Conservation (phyloP, 768 basidiomycete genomes). For the Goffeauzyma gilvescens region DNA sequence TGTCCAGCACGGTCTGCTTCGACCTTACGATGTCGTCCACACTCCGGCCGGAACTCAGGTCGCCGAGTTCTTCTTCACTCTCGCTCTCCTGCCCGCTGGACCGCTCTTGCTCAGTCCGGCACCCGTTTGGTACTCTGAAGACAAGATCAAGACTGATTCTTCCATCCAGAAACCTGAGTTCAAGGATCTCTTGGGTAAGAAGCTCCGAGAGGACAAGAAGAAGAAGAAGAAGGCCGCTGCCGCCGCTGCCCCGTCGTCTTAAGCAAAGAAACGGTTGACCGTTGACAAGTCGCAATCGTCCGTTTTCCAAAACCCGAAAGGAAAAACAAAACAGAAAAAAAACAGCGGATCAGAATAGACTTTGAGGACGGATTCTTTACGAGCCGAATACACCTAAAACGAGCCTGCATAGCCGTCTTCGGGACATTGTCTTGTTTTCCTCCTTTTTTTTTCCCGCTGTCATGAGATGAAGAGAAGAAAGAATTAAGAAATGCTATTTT, state of each 20-base stretch:
- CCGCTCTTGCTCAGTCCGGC: conserved; percentile 71
- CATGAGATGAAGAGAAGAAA: no score
- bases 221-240: conserved; percentile 67
- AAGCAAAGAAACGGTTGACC: no score
- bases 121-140: conserved; percentile 81
- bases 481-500: no score
- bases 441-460: no score
- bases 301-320: no score
- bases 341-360: no score
- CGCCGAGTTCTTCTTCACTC: conserved; percentile 89
- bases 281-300: no score
- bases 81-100: conserved; percentile 76
- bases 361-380: no score
- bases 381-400: no score
- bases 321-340: no score
- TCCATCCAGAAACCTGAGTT: conserved; percentile 72
- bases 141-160: conserved; percentile 74
- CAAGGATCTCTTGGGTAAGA: conserved; percentile 56
- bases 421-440: no score
- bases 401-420: no score
- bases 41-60: conserved; percentile 68
- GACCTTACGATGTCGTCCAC: conserved; percentile 87
- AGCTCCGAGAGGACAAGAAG: conserved; percentile 76
- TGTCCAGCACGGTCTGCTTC: conserved; percentile 78
- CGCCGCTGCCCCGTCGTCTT: conserved; percentile 24